These are phyloP conservation scores for Peronospora destructor DNA, from an alignment of 352 stramenopile genomes.

Conservation along the genomic window DNA sequence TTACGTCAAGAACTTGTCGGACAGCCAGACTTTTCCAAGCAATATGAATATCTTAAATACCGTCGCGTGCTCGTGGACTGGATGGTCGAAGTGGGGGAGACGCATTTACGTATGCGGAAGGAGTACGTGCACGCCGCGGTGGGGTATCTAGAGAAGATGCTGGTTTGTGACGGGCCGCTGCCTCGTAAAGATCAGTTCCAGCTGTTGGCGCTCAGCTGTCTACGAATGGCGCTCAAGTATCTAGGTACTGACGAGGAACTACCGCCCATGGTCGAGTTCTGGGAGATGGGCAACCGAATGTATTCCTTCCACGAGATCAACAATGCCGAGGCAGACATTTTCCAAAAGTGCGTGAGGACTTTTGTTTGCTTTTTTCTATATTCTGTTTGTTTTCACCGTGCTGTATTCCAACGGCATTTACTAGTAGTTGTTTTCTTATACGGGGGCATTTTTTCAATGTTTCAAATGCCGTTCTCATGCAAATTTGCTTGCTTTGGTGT, in stretches of 20 bases:
- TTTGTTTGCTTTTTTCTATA: slow-evolving; percentile 7
- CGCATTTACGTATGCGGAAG: slow-evolving; percentile 76
- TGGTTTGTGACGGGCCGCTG: slow-evolving; percentile 35
- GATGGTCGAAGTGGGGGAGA: slow-evolving; percentile 80
- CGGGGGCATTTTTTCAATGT: not conserved
- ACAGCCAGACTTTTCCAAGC: slow-evolving; percentile 59
- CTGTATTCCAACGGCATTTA: slow-evolving; percentile 12
- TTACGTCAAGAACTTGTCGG: slow-evolving; percentile 55
- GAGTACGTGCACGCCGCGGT: slow-evolving; percentile 72
- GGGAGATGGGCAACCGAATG: slow-evolving; percentile 78
- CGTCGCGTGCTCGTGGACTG: slow-evolving; percentile 77
- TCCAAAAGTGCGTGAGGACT: slow-evolving; percentile 31
- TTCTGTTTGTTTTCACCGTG: not conserved
- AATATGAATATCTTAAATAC: slow-evolving; percentile 83
- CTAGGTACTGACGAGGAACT: slow-evolving; percentile 74
- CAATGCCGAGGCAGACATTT: slow-evolving; percentile 52
- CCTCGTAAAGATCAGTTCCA: slow-evolving; percentile 76
- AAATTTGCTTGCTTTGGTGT: slow-evolving; percentile 18
- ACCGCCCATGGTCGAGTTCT: slow-evolving; percentile 75
- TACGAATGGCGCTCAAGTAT: slow-evolving; percentile 79
- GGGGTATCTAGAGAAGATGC: slow-evolving; percentile 72
- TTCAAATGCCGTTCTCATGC: slow-evolving; percentile 9
- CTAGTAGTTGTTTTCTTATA: slow-evolving; percentile 9
- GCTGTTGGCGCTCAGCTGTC: slow-evolving; percentile 70
- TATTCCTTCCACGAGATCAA: slow-evolving; percentile 83